phyloP scores from a whole-genome alignment of 805 yeast genomes.

The Yamadazyma laniorum region DNA sequence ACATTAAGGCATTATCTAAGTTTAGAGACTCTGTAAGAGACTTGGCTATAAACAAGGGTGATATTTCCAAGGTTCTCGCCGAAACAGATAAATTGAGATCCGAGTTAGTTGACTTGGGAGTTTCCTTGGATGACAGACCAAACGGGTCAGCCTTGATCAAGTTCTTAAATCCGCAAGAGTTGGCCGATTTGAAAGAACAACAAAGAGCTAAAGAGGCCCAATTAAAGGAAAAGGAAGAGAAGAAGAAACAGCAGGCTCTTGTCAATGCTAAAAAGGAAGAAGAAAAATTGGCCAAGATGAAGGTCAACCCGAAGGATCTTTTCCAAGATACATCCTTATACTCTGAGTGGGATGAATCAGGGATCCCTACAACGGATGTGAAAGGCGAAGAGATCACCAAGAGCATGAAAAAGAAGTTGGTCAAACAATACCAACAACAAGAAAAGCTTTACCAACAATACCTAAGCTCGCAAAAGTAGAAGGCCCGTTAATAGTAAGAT shows the following conservation, averaged over 20 bases:
- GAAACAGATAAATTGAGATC: slow-evolving; percentile 73
- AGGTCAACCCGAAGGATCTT: slow-evolving; percentile 66
- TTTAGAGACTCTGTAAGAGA: slow-evolving; percentile 83
- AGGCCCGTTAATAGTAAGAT: no score
- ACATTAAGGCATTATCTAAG: slow-evolving; percentile 67
- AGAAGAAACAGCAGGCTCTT: slow-evolving; percentile 50
- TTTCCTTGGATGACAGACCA: slow-evolving; percentile 84
- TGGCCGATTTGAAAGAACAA: slow-evolving; percentile 57
- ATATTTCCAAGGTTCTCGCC: slow-evolving; percentile 51
- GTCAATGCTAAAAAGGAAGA: slow-evolving; percentile 59
- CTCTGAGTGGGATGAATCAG: slow-evolving; percentile 79
- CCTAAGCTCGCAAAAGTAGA: slow-evolving; percentile 8
- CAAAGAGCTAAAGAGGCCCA: slow-evolving; percentile 61
- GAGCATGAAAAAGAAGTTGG: slow-evolving; percentile 79
- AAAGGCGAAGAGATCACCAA: slow-evolving; percentile 84
- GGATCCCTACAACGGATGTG: slow-evolving; percentile 73
- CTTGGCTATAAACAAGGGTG: slow-evolving; percentile 63
- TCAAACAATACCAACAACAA: slow-evolving; percentile 76
- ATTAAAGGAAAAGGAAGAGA: slow-evolving; percentile 57
- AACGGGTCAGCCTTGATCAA: slow-evolving; percentile 82
- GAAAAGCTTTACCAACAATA: slow-evolving; percentile 78
- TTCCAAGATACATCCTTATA: slow-evolving; percentile 58
- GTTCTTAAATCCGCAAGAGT: slow-evolving; percentile 69
- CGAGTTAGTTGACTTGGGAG: slow-evolving; percentile 71
- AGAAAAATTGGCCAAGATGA: slow-evolving; percentile 65